Base-by-base conservation (phyloP, 1,284 basidiomycete genomes). In the Ganoderma lingzhi region DNA sequence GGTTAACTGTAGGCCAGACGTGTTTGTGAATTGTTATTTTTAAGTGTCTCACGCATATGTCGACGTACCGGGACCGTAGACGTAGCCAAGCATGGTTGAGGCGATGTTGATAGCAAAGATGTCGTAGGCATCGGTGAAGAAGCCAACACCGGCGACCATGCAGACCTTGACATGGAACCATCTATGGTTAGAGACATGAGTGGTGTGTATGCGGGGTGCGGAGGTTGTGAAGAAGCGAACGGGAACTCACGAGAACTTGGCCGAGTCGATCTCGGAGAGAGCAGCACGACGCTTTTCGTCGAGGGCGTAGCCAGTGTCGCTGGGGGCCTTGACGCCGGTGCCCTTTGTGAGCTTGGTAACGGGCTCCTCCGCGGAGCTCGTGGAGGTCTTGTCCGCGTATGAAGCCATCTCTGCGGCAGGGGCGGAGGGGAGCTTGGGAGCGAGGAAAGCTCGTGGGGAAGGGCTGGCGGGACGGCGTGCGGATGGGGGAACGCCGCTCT, bases 61-160 rank as follows among this genome's bases (percentile, higher is more conserved):
- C n/a, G 48, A 41, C 65, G 23, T 48, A 65, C 71, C 67, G n/a
- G 71, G 66, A 62, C 90, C 89, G 77, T 95, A 95, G 61, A 94
- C 89, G 75, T 89, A 92, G 19, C 91, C 91, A 58, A 96, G 81
- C 93, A 95, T 95, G 0, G 84, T 82, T 0, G 91, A 87, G 0
- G 88, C 93, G 59, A 95, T 90, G 75, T 90, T 94, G 81, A 96
- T 92, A 0, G 90, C 89, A 69, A 92, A 92, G 51, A 92, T 87
- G 72, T 93, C 90, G 74, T 92, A 92, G 64, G 92, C 91, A 81
- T 93, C 93, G 55, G 93, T 93, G 83, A 94, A 95, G 84, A 95
- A 94, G 44, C 93, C 93, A 14, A 91, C 90, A 72, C 93, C 92
- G 1, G 93, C 92, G 5, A 94, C 91, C 62, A 90, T 72, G 77